Conservation (phyloP, 371 early-diverging fungal species). For the Phascolomyces articulosus region DNA sequence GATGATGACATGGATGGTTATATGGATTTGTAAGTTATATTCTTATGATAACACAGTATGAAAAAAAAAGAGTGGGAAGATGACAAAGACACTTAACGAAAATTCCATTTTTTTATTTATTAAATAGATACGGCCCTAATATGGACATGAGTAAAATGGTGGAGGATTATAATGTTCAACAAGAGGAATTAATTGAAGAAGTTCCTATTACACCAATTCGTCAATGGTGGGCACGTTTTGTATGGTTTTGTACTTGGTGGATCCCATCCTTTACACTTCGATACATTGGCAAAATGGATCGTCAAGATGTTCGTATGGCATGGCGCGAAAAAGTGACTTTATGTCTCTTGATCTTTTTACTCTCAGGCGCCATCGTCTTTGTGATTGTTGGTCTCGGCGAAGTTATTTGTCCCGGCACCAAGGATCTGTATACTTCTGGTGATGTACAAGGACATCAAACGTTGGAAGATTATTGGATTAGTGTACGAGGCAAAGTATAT, state of each 20-base stretch:
- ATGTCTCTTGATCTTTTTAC: slow-evolving; percentile 69
- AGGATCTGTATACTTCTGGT: slow-evolving; percentile 42
- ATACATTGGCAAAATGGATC: slow-evolving; percentile 76
- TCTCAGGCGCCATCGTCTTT: slow-evolving; percentile 56
- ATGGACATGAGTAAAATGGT: slow-evolving; percentile 53
- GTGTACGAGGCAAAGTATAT: slow-evolving; percentile 79
- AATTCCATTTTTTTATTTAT: too few relatives aligned
- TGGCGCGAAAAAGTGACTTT: slow-evolving; percentile 92
- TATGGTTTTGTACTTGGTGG: slow-evolving; percentile 76
- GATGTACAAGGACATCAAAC: slow-evolving; percentile 55
- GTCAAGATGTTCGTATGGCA: slow-evolving; percentile 90
- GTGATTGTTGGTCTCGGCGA: slow-evolving; percentile 60
- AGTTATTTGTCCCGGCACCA: slow-evolving; percentile 60
- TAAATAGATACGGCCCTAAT: slow-evolving; percentile 23
- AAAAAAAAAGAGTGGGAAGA: too few relatives aligned
- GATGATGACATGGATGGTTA: slow-evolving; percentile 20
- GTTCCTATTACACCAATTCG: slow-evolving; percentile 61
- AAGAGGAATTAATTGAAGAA: slow-evolving; percentile 50
- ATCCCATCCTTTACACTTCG: slow-evolving; percentile 66
- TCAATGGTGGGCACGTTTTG: slow-evolving; percentile 72
- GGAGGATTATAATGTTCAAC: slow-evolving; percentile 34
- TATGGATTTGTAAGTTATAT: slow-evolving; percentile 26
- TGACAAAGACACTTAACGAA: too few relatives aligned
- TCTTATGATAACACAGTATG: too few relatives aligned
- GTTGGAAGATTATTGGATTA: slow-evolving; percentile 55